Evolutionary conservation across 148 eudicot species (phyloP).

Genomic region (Rhododendron mucronatum): DNA sequence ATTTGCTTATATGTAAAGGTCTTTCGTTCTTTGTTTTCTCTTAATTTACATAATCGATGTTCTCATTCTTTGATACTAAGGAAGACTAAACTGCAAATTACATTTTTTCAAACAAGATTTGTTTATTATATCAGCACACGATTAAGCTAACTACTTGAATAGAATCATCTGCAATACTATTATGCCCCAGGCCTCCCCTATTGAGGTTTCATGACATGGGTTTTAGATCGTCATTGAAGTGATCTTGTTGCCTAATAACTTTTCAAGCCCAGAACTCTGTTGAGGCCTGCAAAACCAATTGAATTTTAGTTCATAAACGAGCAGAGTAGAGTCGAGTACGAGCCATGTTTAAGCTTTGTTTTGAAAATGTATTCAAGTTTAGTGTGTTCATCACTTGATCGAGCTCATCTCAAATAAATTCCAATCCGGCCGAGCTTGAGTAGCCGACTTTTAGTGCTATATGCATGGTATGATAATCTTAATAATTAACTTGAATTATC

Average conservation of each 20-base stretch:
- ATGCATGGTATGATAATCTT: too few relatives aligned
- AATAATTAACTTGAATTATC: too few relatives aligned
- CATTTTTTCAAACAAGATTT: neutral
- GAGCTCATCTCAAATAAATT: too few relatives aligned
- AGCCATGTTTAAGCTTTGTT: neutral
- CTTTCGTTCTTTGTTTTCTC: neutral
- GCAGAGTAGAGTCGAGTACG: neutral
- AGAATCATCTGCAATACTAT: neutral
- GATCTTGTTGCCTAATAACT: neutral
- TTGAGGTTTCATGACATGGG: neutral
- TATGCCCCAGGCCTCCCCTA: neutral
- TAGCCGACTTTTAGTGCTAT: too few relatives aligned
- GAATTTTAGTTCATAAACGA: neutral
- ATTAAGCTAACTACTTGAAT: neutral
- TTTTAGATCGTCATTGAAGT: neutral
- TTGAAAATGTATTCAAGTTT: neutral
- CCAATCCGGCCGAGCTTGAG: too few relatives aligned
- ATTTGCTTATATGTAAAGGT: neutral
- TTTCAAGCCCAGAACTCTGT: neutral
- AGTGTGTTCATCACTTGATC: neutral
- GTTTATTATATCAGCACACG: neutral
- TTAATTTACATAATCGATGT: neutral
- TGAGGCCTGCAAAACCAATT: neutral
- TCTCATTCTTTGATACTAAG: neutral
- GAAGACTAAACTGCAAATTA: neutral